phyloP scores from a whole-genome alignment of 805 yeast genomes.

The Blastobotrys attinorum region DNA sequence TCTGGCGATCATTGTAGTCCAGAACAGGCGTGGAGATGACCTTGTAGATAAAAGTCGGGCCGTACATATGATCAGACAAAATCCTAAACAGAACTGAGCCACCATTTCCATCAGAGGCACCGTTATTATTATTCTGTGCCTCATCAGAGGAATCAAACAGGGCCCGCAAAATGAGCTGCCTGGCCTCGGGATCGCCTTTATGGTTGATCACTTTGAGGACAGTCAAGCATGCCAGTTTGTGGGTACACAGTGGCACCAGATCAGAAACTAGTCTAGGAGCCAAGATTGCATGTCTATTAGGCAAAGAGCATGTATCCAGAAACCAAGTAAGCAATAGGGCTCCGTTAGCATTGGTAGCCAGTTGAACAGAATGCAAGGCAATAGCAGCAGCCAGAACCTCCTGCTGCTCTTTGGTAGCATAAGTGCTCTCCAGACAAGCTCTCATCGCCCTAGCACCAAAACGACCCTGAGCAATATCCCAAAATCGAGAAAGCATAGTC shows the following conservation, averaged over 20 bases:
- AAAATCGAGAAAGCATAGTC: slow-evolving; percentile 65
- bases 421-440: slow-evolving; percentile 80
- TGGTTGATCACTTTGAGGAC: slow-evolving; percentile 69
- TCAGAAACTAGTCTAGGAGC: slow-evolving; percentile 55
- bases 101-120: slow-evolving; percentile 14
- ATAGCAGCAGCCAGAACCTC: slow-evolving; percentile 69
- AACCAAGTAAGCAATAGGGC: slow-evolving; percentile 89
- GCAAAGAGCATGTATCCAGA: slow-evolving; percentile 70
- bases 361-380: slow-evolving; percentile 65
- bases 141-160: slow-evolving; percentile 40
- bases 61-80: slow-evolving; percentile 59
- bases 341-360: slow-evolving; percentile 81
- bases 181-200: slow-evolving; percentile 55
- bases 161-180: slow-evolving; percentile 51
- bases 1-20: slow-evolving; percentile 49
- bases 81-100: slow-evolving; percentile 49
- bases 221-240: slow-evolving; percentile 78
- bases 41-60: slow-evolving; percentile 73
- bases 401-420: slow-evolving; percentile 58
- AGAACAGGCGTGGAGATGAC: slow-evolving; percentile 62
- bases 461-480: slow-evolving; percentile 77
- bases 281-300: slow-evolving; percentile 57
- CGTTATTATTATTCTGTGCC: too few species aligned
- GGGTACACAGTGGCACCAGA: slow-evolving; percentile 59
- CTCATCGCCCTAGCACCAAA: slow-evolving; percentile 94